A percentile compares a stretch with the other conserved stretches of the same genome.
These are phyloP conservation scores for Ceratobasidium sp. DNA, from an alignment of 1,284 basidiomycete species.

Conservation along the genomic window DNA sequence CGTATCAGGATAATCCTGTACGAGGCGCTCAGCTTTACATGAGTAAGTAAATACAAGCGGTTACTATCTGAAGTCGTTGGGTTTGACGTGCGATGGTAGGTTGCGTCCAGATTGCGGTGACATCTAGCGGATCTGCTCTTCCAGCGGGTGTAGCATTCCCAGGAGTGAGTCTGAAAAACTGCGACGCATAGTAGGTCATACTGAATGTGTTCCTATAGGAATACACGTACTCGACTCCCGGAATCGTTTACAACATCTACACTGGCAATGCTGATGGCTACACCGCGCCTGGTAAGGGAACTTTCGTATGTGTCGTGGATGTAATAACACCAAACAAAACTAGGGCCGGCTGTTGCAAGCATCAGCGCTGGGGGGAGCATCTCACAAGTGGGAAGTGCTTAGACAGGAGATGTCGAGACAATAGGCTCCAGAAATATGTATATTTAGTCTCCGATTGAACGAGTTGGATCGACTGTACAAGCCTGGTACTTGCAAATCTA, in stretches of 20 bases:
- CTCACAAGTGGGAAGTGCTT: conserved; percentile 28
- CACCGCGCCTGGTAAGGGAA: conserved; percentile 24
- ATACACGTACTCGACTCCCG: conserved; percentile 33
- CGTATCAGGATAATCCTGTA: conserved; percentile 13
- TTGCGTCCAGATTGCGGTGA: conserved; percentile 36
- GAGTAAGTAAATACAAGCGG: conserved; percentile 2
- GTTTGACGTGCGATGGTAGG: neutral
- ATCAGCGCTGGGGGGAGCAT: conserved; percentile 33
- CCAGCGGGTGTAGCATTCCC: conserved; percentile 39
- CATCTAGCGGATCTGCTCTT: conserved; percentile 24
- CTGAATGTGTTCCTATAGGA: neutral
- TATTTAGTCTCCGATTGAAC: neutral
- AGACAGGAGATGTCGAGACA: neutral
- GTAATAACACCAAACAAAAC: neutral
- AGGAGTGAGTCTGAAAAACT: conserved; percentile 1
- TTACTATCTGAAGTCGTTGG: neutral
- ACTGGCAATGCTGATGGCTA: conserved; percentile 6
- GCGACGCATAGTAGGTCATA: neutral
- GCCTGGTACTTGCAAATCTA: neutral
- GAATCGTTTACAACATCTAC: conserved; percentile 36
- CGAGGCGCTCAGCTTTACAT: conserved; percentile 38
- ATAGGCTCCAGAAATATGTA: neutral
- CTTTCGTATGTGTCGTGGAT: neutral
- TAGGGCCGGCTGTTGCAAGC: conserved; percentile 20
- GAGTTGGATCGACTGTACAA: neutral